These are phyloP conservation scores for Paratinospora sagittata DNA, from an alignment of 164 flowering plant species.

Conservation along the genomic window DNA sequence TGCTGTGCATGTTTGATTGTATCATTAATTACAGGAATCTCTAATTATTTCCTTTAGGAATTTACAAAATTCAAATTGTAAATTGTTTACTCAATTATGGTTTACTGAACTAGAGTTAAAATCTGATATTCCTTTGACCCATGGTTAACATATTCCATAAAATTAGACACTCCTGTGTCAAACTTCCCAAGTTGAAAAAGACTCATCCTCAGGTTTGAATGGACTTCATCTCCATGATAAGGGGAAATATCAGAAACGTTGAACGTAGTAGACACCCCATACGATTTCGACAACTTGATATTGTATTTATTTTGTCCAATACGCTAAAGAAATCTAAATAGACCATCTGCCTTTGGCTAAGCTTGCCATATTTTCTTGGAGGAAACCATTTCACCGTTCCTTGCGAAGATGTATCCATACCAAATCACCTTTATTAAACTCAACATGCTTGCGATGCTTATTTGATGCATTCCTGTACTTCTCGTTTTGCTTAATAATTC, in stretches of 20 bases:
- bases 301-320: slow-evolving; percentile 20
- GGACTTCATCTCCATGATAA: background rate
- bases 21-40: too few species aligned
- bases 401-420: slow-evolving; percentile 24
- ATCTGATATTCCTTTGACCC: too few species aligned
- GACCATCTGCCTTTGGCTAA: slow-evolving; percentile 1
- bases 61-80: too few species aligned
- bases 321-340: background rate
- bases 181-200: too few species aligned
- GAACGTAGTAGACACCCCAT: slow-evolving; percentile 12
- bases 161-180: too few species aligned
- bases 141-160: too few species aligned
- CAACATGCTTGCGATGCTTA: slow-evolving; percentile 6
- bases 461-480: background rate
- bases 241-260: slow-evolving; percentile 12
- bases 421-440: slow-evolving; percentile 13
- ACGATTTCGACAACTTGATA: slow-evolving; percentile 13
- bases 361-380: slow-evolving; percentile 2
- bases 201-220: too few species aligned
- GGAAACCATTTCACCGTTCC: slow-evolving; percentile 22
- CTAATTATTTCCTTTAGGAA: too few species aligned
- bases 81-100: too few species aligned
- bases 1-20: too few species aligned
- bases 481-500: background rate
- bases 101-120: too few species aligned